Conservation (phyloP, 2,329 filamentous ascomycete genomes). For the Colletotrichum aenigma region DNA sequence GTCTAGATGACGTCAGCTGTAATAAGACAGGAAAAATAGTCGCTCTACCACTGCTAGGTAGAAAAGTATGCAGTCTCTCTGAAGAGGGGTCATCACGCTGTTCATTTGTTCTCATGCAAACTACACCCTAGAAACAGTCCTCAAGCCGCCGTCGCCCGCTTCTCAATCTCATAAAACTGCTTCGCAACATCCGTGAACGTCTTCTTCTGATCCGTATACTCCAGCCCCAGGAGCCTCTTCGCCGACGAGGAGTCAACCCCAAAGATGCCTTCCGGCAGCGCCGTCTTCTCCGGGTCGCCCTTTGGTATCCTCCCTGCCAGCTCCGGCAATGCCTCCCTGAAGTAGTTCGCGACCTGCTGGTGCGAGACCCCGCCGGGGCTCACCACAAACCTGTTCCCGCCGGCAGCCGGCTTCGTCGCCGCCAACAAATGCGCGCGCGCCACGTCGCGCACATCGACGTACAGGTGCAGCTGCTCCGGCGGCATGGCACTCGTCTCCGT, state of each 20-base stretch:
- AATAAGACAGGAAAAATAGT: not conserved
- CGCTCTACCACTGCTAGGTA: not conserved
- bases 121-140: too few species aligned
- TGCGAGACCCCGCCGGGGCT: slow-evolving; percentile 21
- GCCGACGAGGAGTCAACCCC: slow-evolving; percentile 19
- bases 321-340: slow-evolving; percentile 21
- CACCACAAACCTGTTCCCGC: slow-evolving; percentile 27
- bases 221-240: slow-evolving; percentile 23
- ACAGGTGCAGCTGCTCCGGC: slow-evolving; percentile 23
- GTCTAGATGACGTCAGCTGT: not conserved
- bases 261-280: slow-evolving; percentile 23
- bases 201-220: slow-evolving; percentile 22
- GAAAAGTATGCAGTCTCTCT: too few species aligned
- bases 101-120: not conserved
- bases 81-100: not conserved
- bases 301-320: slow-evolving; percentile 23
- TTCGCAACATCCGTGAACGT: slow-evolving; percentile 24
- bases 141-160: not conserved
- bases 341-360: slow-evolving; percentile 24
- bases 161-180: slow-evolving; percentile 24
- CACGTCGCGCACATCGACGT: slow-evolving; percentile 30
- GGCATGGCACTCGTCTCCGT: slow-evolving; percentile 12
- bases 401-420: slow-evolving; percentile 24
- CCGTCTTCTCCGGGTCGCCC: slow-evolving; percentile 18
- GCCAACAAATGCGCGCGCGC: slow-evolving; percentile 29